Percentiles rank a stretch among this genome's conserved stretches.
Conservation (phyloP, 2,329 filamentous ascomycete genomes). For the Cladosporium phlei region DNA sequence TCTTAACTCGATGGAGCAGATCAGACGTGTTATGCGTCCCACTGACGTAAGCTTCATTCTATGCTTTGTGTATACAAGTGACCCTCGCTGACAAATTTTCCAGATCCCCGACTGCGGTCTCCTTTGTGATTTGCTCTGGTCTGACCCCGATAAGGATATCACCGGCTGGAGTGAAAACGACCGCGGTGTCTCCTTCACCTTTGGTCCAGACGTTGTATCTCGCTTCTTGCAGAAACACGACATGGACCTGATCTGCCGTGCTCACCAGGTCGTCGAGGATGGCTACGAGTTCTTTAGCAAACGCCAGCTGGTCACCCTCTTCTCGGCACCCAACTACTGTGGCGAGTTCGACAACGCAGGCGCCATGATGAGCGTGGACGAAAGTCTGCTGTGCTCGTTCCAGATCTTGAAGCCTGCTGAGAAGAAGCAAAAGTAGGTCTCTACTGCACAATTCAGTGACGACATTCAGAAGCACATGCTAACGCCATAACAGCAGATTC, state of each 20-base stretch:
- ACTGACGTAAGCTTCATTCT: slow-evolving; percentile 73
- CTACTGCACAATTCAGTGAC: slow-evolving; percentile 67
- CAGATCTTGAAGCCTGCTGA: slow-evolving; percentile 99
- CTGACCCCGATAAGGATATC: slow-evolving; percentile 97
- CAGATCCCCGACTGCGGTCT: slow-evolving; percentile 97
- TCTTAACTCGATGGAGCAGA: slow-evolving; percentile 99
- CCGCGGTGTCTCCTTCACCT: slow-evolving; percentile 96
- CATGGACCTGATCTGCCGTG: slow-evolving; percentile 98
- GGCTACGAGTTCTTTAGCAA: slow-evolving; percentile 99
- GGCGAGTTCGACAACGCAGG: slow-evolving; percentile 99
- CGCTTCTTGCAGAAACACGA: slow-evolving; percentile 98
- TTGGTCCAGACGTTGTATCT: slow-evolving; percentile 94
- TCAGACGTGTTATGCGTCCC: slow-evolving; percentile 95
- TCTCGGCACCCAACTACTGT: slow-evolving; percentile 98
- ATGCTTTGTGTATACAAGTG: neutral
- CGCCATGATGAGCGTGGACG: slow-evolving; percentile 99
- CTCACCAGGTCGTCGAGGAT: slow-evolving; percentile 97
- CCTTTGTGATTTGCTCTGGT: slow-evolving; percentile 96
- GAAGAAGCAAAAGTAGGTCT: slow-evolving; percentile 98
- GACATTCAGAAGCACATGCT: slow-evolving; percentile 59
- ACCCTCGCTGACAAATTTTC: slow-evolving; percentile 15
- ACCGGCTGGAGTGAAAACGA: slow-evolving; percentile 99
- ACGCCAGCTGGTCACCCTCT: slow-evolving; percentile 92
- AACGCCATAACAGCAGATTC: slow-evolving; percentile 54
- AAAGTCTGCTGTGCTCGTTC: slow-evolving; percentile 97